Evolutionary conservation across 176 grass and related monocot genomes (phyloP).

Genomic region (Eremochloa ophiuroides): DNA sequence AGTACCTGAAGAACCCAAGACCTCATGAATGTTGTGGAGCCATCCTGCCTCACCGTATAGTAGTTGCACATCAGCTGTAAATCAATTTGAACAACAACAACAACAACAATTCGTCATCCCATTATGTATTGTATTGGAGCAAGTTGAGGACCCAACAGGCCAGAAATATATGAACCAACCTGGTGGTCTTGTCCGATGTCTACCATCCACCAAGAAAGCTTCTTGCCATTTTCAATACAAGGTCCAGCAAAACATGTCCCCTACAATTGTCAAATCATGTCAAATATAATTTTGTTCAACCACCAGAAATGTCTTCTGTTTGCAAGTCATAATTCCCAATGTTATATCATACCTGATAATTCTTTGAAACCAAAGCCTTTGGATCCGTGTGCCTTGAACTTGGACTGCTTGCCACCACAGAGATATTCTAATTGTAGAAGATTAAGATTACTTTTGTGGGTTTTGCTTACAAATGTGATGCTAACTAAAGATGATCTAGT

Average conservation of each 20-base stretch:
- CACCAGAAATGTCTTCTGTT: neutral
- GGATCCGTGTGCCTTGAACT: conserved; percentile 86
- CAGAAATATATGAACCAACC: conserved; percentile 33
- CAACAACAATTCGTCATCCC: neutral
- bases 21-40: conserved; percentile 79
- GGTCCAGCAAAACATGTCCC: conserved; percentile 87
- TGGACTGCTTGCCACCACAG: conserved; percentile 81
- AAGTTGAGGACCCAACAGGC: neutral
- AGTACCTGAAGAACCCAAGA: conserved; percentile 76
- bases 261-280: conserved; percentile 35
- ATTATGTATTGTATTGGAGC: neutral
- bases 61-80: conserved; percentile 94
- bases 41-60: conserved; percentile 93
- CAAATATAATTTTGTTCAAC: neutral
- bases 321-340: neutral
- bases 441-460: neutral
- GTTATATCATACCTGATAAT: conserved; percentile 65
- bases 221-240: conserved; percentile 63
- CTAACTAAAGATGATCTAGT: neutral
- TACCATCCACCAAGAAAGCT: conserved; percentile 91
- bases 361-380: conserved; percentile 85
- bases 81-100: neutral
- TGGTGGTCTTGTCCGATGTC: conserved; percentile 82
- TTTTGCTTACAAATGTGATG: neutral
- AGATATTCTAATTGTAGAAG: conserved; percentile 66